Percentiles rank a stretch among this genome's conserved stretches.
Conservation (phyloP, 352 stramenopile species). For the Paralagenidium karlingii region DNA sequence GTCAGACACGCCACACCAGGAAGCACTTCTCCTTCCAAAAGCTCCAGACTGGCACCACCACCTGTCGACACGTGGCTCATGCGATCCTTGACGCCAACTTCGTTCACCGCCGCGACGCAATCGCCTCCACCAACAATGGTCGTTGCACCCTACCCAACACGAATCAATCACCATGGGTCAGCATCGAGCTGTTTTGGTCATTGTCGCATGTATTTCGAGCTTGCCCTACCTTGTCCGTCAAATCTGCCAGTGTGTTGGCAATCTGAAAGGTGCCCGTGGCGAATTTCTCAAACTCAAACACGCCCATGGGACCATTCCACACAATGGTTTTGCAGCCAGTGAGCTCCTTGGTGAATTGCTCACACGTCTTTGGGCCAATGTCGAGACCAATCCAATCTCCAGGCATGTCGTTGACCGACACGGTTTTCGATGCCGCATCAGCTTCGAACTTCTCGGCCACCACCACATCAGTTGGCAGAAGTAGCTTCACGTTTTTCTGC, state of each 20-base stretch:
- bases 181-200: not conserved
- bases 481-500: conserved; percentile 78
- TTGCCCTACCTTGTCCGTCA: conserved; percentile 63
- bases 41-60: conserved; percentile 96
- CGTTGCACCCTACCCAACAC: conserved; percentile 33
- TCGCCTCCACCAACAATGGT: conserved; percentile 93
- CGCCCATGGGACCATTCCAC: conserved; percentile 95
- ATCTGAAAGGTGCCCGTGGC: conserved; percentile 89
- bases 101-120: conserved; percentile 92
- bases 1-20: conserved; percentile 94
- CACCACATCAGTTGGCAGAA: conserved; percentile 90
- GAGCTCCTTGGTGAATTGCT: conserved; percentile 71
- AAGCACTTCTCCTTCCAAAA: conserved; percentile 97
- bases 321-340: conserved; percentile 86
- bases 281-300: conserved; percentile 97
- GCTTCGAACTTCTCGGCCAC: conserved; percentile 84
- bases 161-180: not conserved
- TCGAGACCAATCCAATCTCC: conserved; percentile 94
- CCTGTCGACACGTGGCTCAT: conserved; percentile 98
- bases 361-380: conserved; percentile 48
- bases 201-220: not conserved
- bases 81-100: conserved; percentile 82
- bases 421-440: conserved; percentile 42
- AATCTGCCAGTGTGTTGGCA: conserved; percentile 85
- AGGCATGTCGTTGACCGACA: conserved; percentile 80